Conservation (phyloP, 2,329 filamentous ascomycete species). For the Aspergillus sp. region DNA sequence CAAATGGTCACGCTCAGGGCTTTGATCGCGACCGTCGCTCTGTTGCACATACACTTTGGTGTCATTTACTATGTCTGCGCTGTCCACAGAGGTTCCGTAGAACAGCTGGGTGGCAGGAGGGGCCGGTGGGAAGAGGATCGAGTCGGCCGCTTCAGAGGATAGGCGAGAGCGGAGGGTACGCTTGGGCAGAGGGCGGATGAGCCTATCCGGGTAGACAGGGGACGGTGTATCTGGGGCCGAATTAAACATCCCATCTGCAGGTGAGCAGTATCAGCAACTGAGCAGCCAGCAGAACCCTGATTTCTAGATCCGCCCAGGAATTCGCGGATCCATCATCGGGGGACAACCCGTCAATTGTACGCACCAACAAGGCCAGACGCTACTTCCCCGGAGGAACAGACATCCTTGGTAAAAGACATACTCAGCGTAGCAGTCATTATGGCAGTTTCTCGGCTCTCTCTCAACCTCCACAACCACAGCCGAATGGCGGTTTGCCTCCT, state of each 20-base stretch:
- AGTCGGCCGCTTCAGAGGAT: conserved; percentile 78
- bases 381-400: conserved; percentile 21
- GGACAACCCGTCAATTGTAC: conserved; percentile 16
- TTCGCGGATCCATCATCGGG: conserved; percentile 14
- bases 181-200: conserved; percentile 89
- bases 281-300: conserved; percentile 29
- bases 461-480: conserved; percentile 32
- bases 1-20: conserved; percentile 45
- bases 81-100: conserved; percentile 66
- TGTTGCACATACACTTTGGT: conserved; percentile 50
- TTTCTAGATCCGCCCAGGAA: conserved; percentile 7
- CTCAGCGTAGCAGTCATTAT: conserved; percentile 48
- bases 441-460: conserved; percentile 29
- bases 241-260: conserved; percentile 52
- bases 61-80: conserved; percentile 53
- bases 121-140: conserved; percentile 78
- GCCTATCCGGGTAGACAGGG: conserved; percentile 80
- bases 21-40: conserved; percentile 42
- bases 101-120: conserved; percentile 74
- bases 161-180: conserved; percentile 84
- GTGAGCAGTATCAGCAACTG: conserved; percentile 41
- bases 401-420: conserved; percentile 36
- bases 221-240: conserved; percentile 70
- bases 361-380: conserved; percentile 16
- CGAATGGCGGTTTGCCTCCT: conserved; percentile 20